Evolutionary conservation across 2,329 filamentous ascomycete species (phyloP).

Genomic region (Paraphoma chrysanthemicola): DNA sequence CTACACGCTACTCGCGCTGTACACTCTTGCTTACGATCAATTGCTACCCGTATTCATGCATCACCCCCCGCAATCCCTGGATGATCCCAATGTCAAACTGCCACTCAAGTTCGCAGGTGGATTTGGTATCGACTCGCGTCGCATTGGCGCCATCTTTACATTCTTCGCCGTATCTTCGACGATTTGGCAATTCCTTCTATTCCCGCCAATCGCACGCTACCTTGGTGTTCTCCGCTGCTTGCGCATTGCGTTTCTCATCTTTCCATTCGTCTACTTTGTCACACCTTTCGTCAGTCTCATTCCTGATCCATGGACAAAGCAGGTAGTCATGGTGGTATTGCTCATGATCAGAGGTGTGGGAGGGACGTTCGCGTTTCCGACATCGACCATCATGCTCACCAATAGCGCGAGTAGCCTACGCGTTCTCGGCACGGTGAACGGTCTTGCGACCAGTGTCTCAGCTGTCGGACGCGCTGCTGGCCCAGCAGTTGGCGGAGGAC

Average conservation of each 20-base stretch:
- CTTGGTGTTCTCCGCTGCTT: conserved; percentile 80
- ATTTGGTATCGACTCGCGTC: conserved; percentile 74
- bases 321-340: conserved; percentile 67
- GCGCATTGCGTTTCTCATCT: conserved; percentile 68
- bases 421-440: conserved; percentile 88
- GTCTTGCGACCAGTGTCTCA: conserved; percentile 82
- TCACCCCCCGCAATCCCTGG: conserved; percentile 64
- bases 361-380: conserved; percentile 87
- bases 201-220: conserved; percentile 74
- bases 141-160: conserved; percentile 87
- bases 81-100: conserved; percentile 64
- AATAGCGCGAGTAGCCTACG: conserved; percentile 79
- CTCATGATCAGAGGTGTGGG: conserved; percentile 77
- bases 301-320: conserved; percentile 58
- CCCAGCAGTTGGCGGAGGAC: conserved; percentile 73
- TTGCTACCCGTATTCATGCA: conserved; percentile 88
- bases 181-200: conserved; percentile 83
- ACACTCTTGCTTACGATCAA: conserved; percentile 86
- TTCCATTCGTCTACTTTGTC: conserved; percentile 79
- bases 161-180: conserved; percentile 81
- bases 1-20: conserved; percentile 82
- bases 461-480: conserved; percentile 82
- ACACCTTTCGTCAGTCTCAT: conserved; percentile 80
- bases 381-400: conserved; percentile 86
- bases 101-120: conserved; percentile 86